phyloP scores from a whole-genome alignment of 1,284 basidiomycete species.

The Austropuccinia psidii region DNA sequence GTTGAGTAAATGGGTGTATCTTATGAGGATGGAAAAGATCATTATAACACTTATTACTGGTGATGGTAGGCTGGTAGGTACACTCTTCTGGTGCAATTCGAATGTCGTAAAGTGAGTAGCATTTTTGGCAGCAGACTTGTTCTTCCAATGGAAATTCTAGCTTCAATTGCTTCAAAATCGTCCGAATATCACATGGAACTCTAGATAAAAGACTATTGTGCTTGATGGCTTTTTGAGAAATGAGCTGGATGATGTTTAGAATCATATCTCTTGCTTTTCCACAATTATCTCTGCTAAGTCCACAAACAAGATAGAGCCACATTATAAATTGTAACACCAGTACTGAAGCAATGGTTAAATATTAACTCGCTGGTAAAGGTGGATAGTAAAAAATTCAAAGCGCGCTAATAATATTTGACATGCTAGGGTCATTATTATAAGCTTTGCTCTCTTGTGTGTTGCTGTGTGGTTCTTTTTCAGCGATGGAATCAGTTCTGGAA shows the following conservation, averaged over 20 bases:
- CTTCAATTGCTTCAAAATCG: neutral
- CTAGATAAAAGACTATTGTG: neutral
- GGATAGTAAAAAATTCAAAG: no score
- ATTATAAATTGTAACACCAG: neutral
- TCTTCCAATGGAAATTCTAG: neutral
- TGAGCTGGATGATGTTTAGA: neutral
- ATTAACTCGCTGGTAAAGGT: no score
- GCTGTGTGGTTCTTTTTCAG: no score
- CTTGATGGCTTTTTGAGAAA: no score
- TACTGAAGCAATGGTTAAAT: neutral
- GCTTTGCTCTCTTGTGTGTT: no score
- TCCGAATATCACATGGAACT: conserved; percentile 1
- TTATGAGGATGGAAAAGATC: no score
- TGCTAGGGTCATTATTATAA: no score
- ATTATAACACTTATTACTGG: no score
- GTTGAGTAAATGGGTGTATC: no score
- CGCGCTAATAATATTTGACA: no score
- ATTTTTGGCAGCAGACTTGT: conserved; percentile 1
- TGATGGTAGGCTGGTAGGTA: neutral
- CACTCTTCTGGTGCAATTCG: neutral
- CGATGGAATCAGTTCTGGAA: no score
- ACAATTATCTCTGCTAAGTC: conserved; percentile 7
- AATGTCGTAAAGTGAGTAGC: conserved; percentile 6
- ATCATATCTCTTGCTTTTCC: neutral
- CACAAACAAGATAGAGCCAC: conserved; percentile 19